A percentile compares a stretch with the other conserved stretches of the same genome.
phyloP scores from a whole-genome alignment of 108 stramenopile species.

The Nannochloropsis salina region DNA sequence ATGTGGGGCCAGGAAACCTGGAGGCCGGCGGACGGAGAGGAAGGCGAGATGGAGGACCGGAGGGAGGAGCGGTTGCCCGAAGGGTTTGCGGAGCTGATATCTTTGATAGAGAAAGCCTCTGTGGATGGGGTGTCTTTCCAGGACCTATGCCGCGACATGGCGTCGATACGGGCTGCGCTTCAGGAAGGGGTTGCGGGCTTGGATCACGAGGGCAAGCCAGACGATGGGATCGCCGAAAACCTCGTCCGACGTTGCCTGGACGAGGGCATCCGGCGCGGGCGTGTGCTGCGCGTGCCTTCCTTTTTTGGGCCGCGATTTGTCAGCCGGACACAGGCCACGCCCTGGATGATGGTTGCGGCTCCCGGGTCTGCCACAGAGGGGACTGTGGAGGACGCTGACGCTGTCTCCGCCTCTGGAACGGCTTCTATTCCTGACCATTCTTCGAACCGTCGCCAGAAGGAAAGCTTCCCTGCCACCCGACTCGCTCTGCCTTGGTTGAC shows the following conservation, averaged over 20 bases:
- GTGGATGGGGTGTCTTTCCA: neutral
- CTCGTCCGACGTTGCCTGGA: neutral
- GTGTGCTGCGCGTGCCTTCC: neutral
- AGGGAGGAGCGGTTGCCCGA: neutral
- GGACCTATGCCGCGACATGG: neutral
- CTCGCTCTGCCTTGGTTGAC: neutral
- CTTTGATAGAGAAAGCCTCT: neutral
- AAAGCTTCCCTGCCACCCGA: neutral
- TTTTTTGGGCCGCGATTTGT: constrained; percentile 8
- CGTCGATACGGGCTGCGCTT: neutral
- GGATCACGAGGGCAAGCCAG: neutral
- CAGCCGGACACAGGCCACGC: neutral
- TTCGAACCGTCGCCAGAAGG: neutral
- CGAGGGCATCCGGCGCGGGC: neutral
- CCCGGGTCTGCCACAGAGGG: no score
- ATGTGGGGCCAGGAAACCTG: neutral
- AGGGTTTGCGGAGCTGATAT: neutral
- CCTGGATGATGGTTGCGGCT: neutral
- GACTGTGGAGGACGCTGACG: neutral
- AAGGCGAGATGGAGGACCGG: neutral
- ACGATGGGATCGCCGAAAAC: neutral
- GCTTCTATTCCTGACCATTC: neutral
- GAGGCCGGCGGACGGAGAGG: neutral
- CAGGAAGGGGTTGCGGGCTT: neutral
- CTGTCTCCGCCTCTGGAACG: neutral